phyloP scores from a whole-genome alignment of 163 green algal species.

The Volvox carteri region DNA sequence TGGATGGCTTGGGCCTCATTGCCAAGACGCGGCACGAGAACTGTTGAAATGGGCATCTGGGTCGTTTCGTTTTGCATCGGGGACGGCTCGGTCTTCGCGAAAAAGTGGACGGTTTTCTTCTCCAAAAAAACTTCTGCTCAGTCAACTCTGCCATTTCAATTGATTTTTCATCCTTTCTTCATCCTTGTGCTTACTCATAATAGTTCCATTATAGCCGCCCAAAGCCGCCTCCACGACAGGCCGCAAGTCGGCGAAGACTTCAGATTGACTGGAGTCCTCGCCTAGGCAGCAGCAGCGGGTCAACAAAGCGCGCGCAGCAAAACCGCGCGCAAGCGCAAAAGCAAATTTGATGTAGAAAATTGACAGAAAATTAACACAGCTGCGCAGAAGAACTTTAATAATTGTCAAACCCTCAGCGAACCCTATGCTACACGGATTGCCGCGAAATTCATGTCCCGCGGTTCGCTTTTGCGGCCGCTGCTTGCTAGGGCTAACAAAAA shows the following conservation, averaged over 20 bases:
- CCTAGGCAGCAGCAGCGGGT: constrained; percentile 22
- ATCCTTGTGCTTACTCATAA: constrained; percentile 70
- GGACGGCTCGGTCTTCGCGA: too few relatives aligned
- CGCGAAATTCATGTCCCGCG: background rate
- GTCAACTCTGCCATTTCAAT: too few relatives aligned
- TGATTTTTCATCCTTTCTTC: too few relatives aligned
- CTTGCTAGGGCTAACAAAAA: background rate
- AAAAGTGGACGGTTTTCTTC: too few relatives aligned
- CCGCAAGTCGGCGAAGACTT: constrained; percentile 71
- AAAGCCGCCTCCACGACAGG: constrained; percentile 67
- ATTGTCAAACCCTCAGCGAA: background rate
- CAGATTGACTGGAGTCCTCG: constrained; percentile 63
- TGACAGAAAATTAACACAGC: background rate
- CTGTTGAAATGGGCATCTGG: too few relatives aligned
- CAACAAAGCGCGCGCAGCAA: background rate
- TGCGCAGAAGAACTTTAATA: background rate
- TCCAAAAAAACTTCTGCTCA: too few relatives aligned
- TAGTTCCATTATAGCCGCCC: constrained; percentile 76
- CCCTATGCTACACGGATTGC: background rate
- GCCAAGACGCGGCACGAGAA: too few relatives aligned
- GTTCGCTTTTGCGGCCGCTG: background rate
- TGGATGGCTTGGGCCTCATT: too few relatives aligned
- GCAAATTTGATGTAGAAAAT: background rate
- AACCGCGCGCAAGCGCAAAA: background rate
- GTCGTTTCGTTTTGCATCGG: too few relatives aligned